Evolutionary conservation across 73 alveolate species (phyloP), one percentile per base, ranked within the genome.

Genomic region (Paramecium biaurelia): DNA sequence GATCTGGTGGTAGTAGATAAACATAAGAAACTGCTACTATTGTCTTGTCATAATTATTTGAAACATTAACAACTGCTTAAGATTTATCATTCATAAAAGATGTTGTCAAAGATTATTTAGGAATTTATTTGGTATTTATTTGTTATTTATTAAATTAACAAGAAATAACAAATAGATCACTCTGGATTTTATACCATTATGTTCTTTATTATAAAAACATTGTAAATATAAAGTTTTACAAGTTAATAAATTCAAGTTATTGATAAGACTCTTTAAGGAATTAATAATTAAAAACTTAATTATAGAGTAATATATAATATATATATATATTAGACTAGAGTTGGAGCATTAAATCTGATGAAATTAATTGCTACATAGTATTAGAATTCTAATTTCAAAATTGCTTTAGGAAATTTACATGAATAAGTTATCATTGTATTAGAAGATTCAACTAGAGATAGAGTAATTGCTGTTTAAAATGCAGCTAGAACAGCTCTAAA

Each of bases 401-500:
- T 79, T 14, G 56, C 56, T 0, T 47, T 79, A 47, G 90, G 90
- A 21, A 45, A 79, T 79, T 79, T 79, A 24, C 74, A 79, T 42
- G 90, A 79, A 43, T 79, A 79, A 79, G 90, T 79, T 79, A 79
- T 79, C 18, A 24, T 79, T 20, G 56, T 79, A 79, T 45, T 79
- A 4, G 90, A 79, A 20, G 90, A 79, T 23, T 41, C 90, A 3
- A 79, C 90, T 1, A 79, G 72, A 45, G 90, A 79, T 79, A 79
- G 90, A 79, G 74, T 79, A 7, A 79, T 79, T 24, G 90, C 90
- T 12, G 90, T 79, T 20, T 79, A 79, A 79, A 79, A 79, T 79
- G 90, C 47, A 1, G 90, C 90, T n/a, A 5, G 90, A 18, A 34
- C 42, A 18, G 90, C 76, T 42, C 26, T 79, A 4, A 79, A 79